Conservation (phyloP, 139 green algal species). For the Mesostigma viride region DNA sequence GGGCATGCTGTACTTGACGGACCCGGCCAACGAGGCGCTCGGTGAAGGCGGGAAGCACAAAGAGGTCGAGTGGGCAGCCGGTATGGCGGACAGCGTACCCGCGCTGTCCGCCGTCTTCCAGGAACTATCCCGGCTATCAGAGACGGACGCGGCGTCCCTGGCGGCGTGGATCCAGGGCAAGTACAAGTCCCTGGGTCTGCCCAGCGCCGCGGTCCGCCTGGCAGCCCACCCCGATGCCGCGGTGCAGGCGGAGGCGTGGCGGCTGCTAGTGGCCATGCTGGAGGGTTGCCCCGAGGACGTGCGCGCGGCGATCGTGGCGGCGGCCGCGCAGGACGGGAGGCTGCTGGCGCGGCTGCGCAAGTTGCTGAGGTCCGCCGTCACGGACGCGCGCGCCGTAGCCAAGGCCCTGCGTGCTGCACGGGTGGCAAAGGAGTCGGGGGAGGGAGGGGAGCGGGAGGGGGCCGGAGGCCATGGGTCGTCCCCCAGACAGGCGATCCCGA, state of each 20-base stretch:
- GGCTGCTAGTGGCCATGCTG: not conserved
- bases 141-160: not conserved
- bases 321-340: not conserved
- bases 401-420: too few species aligned
- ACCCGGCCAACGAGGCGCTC: not conserved
- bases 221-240: not conserved
- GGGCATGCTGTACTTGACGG: constrained; percentile 3
- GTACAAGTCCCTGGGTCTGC: not conserved
- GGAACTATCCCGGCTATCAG: not conserved
- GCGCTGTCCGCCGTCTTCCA: not conserved
- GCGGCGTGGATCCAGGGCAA: constrained; percentile 7
- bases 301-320: not conserved
- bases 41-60: not conserved
- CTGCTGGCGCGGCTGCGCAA: not conserved
- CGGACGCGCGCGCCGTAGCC: too few species aligned
- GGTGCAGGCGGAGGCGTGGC: constrained; percentile 5
- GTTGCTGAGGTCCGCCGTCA: too few species aligned
- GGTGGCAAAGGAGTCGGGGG: too few species aligned
- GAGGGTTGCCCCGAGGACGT: not conserved
- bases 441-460: too few species aligned
- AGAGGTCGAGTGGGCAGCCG: not conserved
- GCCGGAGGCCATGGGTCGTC: too few species aligned
- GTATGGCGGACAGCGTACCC: not conserved
- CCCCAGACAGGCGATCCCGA: too few species aligned
- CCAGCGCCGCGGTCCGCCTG: not conserved